phyloP scores from a whole-genome alignment of 805 yeast species.

The Yamadazyma sp. region DNA sequence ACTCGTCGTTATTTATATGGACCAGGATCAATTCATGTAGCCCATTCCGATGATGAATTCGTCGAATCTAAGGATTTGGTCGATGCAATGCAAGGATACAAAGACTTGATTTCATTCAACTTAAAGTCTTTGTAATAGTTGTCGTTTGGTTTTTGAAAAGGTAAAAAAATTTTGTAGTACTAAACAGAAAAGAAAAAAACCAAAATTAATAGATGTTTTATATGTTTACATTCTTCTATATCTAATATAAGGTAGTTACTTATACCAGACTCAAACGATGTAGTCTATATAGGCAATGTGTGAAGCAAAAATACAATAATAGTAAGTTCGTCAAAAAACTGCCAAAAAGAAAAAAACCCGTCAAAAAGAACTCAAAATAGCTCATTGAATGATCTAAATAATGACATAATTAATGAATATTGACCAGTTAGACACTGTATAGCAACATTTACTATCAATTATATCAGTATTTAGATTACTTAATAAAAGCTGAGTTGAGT shows the following conservation, averaged over 20 bases:
- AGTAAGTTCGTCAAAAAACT: constrained; percentile 12
- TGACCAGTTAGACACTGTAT: too few relatives aligned
- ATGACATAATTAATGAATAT: too few relatives aligned
- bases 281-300: constrained; percentile 35
- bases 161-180: too few relatives aligned
- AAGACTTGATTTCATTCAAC: constrained; percentile 29
- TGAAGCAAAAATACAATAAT: constrained; percentile 16
- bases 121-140: too few relatives aligned
- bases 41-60: constrained; percentile 57
- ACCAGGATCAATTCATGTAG: constrained; percentile 62
- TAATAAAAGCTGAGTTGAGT: background rate
- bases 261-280: constrained; percentile 48
- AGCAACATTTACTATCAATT: too few relatives aligned
- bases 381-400: too few relatives aligned
- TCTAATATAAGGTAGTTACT: constrained; percentile 35
- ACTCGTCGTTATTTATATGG: constrained; percentile 54
- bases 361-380: too few relatives aligned
- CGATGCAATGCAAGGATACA: constrained; percentile 53
- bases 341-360: constrained; percentile 10
- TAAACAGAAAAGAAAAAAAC: too few relatives aligned
- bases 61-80: constrained; percentile 46
- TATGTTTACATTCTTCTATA: constrained; percentile 46
- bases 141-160: too few relatives aligned
- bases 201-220: too few relatives aligned
- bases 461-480: background rate